Evolutionary conservation across 768 basidiomycete species (phyloP).

Genomic region (Dioszegia crocea): DNA sequence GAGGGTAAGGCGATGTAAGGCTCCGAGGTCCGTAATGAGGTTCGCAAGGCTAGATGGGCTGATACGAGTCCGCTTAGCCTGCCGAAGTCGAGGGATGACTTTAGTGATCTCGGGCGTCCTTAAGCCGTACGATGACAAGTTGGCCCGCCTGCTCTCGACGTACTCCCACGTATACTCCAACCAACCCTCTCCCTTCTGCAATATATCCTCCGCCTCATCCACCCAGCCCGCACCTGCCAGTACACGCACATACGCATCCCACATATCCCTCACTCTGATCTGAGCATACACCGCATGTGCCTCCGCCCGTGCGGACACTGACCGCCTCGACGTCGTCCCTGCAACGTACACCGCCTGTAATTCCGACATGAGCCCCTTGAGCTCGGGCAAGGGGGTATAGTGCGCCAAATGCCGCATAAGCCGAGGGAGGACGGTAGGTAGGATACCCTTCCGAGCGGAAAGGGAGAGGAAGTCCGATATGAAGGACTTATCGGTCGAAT

Average conservation of each 20-base stretch:
- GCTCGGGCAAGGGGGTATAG: conserved; percentile 1
- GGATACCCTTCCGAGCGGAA: conserved; percentile 27
- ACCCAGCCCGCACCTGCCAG: conserved; percentile 24
- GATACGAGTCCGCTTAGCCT: neutral
- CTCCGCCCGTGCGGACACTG: conserved; percentile 7
- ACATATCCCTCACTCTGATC: conserved; percentile 18
- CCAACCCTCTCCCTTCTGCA: conserved; percentile 2
- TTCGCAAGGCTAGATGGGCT: neutral
- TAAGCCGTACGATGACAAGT: too few relatives aligned
- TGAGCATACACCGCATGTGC: conserved; percentile 13
- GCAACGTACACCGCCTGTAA: neutral
- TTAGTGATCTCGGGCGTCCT: too few relatives aligned
- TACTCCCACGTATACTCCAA: conserved; percentile 13
- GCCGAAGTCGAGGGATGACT: neutral
- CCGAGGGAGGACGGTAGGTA: conserved; percentile 22
- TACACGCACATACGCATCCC: conserved; percentile 19
- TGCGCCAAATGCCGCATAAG: conserved; percentile 23
- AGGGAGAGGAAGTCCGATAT: conserved; percentile 15
- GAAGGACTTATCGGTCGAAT: conserved; percentile 13
- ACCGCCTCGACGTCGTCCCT: conserved; percentile 17
- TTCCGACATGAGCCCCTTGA: neutral
- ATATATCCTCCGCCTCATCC: conserved; percentile 12
- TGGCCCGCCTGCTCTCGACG: neutral
- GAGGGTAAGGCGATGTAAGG: neutral
- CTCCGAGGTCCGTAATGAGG: neutral